phyloP scores from a whole-genome alignment of 371 early-diverging fungal genomes.

The Saksenaea vasiformis region DNA sequence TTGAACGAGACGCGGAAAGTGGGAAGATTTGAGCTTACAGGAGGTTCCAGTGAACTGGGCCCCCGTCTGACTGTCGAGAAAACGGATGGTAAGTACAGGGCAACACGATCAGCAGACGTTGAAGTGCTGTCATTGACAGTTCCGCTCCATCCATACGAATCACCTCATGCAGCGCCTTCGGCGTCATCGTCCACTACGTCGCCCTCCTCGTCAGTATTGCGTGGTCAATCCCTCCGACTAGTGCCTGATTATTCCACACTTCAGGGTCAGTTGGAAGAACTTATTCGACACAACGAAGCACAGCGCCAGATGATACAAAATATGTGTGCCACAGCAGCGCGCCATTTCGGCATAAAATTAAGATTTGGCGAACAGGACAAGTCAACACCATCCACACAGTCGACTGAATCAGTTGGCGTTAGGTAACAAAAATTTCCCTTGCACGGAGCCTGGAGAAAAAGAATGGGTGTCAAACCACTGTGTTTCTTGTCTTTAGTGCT shows the following conservation, averaged over 20 bases:
- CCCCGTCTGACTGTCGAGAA: neutral
- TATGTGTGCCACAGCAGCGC: slow-evolving; percentile 5
- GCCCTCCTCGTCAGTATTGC: slow-evolving; percentile 31
- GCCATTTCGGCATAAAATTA: neutral
- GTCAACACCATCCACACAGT: neutral
- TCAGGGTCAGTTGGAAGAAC: slow-evolving; percentile 34
- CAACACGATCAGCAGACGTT: neutral
- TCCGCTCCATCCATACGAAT: slow-evolving; percentile 16
- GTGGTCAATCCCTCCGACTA: slow-evolving; percentile 21
- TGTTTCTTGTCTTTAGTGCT: neutral
- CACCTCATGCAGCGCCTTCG: neutral
- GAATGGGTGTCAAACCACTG: neutral
- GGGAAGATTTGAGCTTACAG: slow-evolving; percentile 28
- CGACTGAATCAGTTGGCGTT: neutral
- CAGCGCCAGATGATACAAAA: slow-evolving; percentile 34
- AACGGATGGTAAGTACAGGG: neutral
- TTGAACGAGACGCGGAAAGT: slow-evolving; percentile 21
- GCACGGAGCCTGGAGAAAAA: neutral
- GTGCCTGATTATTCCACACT: slow-evolving; percentile 8
- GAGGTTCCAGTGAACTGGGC: neutral
- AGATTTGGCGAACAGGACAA: neutral
- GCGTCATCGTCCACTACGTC: slow-evolving; percentile 15
- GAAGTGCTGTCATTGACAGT: neutral
- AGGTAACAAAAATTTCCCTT: neutral
- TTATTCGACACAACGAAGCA: slow-evolving; percentile 34